Conservation (phyloP, 169 alveolate genomes). For the Pseudocohnilembus persalinus region DNA sequence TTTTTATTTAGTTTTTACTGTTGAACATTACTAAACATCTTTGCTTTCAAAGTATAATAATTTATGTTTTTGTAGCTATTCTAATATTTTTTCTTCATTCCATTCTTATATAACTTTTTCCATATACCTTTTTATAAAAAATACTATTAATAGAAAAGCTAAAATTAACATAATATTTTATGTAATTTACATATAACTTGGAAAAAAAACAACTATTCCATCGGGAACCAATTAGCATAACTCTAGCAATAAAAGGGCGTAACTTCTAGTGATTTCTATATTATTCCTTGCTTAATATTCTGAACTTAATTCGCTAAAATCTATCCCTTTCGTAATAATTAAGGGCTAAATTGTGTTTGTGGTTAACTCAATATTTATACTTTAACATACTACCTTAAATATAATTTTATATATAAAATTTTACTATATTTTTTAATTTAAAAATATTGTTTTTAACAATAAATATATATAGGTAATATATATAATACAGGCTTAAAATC, state of each 20-base stretch:
- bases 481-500: slow-evolving; percentile 93
- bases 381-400: background rate
- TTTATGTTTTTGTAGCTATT: slow-evolving; percentile 92
- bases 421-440: too few relatives aligned
- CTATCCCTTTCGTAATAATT: slow-evolving; percentile 40
- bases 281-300: slow-evolving; percentile 93
- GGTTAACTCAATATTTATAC: slow-evolving; percentile 43
- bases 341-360: slow-evolving; percentile 44
- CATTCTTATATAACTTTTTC: slow-evolving; percentile 82
- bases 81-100: slow-evolving; percentile 95
- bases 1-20: slow-evolving; percentile 86
- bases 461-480: slow-evolving; percentile 77
- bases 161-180: background rate
- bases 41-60: slow-evolving; percentile 95
- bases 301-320: slow-evolving; percentile 76
- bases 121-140: slow-evolving; percentile 45
- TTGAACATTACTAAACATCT: slow-evolving; percentile 95
- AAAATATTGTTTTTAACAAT: background rate
- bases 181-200: slow-evolving; percentile 86
- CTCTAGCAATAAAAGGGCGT: slow-evolving; percentile 92
- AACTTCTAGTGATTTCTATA: slow-evolving; percentile 88
- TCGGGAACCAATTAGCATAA: slow-evolving; percentile 93
- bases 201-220: slow-evolving; percentile 97
- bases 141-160: background rate
- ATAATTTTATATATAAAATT: background rate